phyloP scores from a whole-genome alignment of 1,284 basidiomycete species.

The Singerocomus rubriflavus region DNA sequence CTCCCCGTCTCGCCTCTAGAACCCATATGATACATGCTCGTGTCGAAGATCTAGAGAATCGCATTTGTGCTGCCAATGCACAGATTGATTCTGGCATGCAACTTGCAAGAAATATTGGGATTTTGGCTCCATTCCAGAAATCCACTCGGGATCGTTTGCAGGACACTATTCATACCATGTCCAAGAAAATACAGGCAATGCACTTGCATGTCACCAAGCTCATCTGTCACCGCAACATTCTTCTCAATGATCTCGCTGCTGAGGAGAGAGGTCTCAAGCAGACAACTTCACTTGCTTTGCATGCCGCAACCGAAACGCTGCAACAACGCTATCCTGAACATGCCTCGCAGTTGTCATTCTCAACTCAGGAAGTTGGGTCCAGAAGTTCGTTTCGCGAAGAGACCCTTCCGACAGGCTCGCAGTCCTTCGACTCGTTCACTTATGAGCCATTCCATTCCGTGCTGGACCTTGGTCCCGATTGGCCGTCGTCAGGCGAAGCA shows the following conservation, averaged over 20 bases:
- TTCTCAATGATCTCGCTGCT: slow-evolving; percentile 69
- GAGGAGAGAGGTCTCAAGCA: slow-evolving; percentile 69
- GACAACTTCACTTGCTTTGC: slow-evolving; percentile 68
- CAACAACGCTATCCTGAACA: slow-evolving; percentile 39
- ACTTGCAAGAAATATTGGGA: slow-evolving; percentile 77
- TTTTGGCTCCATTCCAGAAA: slow-evolving; percentile 84
- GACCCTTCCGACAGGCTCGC: slow-evolving; percentile 29
- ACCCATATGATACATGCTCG: slow-evolving; percentile 59
- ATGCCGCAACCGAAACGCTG: slow-evolving; percentile 67
- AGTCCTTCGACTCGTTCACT: slow-evolving; percentile 46
- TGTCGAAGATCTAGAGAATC: slow-evolving; percentile 61
- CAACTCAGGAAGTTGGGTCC: slow-evolving; percentile 37
- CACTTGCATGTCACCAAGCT: slow-evolving; percentile 76
- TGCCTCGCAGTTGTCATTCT: slow-evolving; percentile 38
- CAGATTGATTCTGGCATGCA: slow-evolving; percentile 73
- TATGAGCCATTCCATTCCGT: slow-evolving; percentile 66
- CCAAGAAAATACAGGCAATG: slow-evolving; percentile 62
- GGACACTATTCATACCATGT: slow-evolving; percentile 58
- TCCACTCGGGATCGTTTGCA: slow-evolving; percentile 77
- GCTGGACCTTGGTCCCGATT: slow-evolving; percentile 52
- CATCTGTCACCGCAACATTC: slow-evolving; percentile 70
- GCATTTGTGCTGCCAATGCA: slow-evolving; percentile 53
- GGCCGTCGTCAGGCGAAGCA: slow-evolving; percentile 42
- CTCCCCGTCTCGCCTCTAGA: slow-evolving; percentile 33
- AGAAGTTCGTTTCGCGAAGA: slow-evolving; percentile 21